Percentiles rank a stretch among this genome's conserved stretches.
These are phyloP conservation scores for Camelina sativa DNA, from an alignment of 345 rosid species.

Conservation along the genomic window DNA sequence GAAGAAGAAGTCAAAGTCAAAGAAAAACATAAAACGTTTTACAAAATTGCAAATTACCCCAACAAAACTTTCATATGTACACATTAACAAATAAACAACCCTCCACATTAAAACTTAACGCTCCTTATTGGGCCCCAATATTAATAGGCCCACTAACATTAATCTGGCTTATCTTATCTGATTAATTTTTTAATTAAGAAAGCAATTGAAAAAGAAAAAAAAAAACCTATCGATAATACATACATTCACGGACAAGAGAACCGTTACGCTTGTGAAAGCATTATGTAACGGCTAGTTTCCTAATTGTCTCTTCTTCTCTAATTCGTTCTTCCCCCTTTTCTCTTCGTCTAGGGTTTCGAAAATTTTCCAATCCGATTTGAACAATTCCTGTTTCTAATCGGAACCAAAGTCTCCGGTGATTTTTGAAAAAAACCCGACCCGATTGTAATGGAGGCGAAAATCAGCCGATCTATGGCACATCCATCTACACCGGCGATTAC, in stretches of 20 bases:
- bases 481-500: slow-evolving; percentile 38
- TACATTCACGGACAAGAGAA: slow-evolving; percentile 31
- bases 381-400: not conserved
- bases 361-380: slow-evolving; percentile 13
- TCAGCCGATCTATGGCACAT: slow-evolving; percentile 25
- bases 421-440: not conserved
- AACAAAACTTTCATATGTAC: not conserved
- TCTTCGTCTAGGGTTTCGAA: slow-evolving; percentile 22
- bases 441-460: slow-evolving; percentile 38
- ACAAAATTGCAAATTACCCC: not conserved
- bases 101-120: not conserved
- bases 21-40: not conserved
- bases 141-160: slow-evolving; percentile 17
- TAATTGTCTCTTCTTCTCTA: slow-evolving; percentile 12
- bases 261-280: slow-evolving; percentile 35
- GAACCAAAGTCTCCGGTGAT: not conserved
- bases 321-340: slow-evolving; percentile 7
- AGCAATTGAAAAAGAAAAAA: not conserved
- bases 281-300: slow-evolving; percentile 40
- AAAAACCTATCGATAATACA: not conserved
- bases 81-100: not conserved
- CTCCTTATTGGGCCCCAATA: slow-evolving; percentile 25
- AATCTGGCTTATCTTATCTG: not conserved
- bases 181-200: slow-evolving; percentile 13
- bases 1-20: slow-evolving; percentile 18